These are phyloP conservation scores for Staphylotrichum tortipilum DNA, from an alignment of 495 filamentous ascomycete genomes.

Conservation along the genomic window DNA sequence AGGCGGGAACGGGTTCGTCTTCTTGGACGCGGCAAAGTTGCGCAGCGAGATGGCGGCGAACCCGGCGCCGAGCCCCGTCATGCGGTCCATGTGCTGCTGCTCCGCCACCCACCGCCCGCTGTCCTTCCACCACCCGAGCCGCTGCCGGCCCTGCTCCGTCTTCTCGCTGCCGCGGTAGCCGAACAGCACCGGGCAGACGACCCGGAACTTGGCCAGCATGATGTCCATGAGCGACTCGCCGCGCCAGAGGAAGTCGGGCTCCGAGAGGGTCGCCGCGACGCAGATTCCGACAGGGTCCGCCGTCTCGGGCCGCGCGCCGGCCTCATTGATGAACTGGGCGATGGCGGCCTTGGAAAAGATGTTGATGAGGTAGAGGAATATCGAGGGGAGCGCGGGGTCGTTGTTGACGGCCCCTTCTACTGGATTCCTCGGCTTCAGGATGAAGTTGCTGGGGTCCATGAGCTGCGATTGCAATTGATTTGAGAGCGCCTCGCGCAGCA, in stretches of 20 bases:
- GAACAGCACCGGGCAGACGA: constrained; percentile 76
- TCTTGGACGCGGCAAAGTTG: constrained; percentile 60
- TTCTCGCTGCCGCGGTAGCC: constrained; percentile 71
- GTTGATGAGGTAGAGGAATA: constrained; percentile 78
- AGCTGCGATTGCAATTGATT: constrained; percentile 42
- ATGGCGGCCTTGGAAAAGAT: constrained; percentile 72
- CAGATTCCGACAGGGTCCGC: constrained; percentile 80
- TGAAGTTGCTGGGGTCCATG: constrained; percentile 60
- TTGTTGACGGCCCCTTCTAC: constrained; percentile 45
- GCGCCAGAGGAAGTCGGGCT: constrained; percentile 56
- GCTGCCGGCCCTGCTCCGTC: constrained; percentile 55
- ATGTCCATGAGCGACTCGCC: constrained; percentile 73
- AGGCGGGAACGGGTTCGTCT: constrained; percentile 69
- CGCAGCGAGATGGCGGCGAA: constrained; percentile 73
- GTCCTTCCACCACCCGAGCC: constrained; percentile 71
- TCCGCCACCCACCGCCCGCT: constrained; percentile 50
- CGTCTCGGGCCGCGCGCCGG: constrained; percentile 54
- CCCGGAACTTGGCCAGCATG: constrained; percentile 75
- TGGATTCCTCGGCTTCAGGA: constrained; percentile 48
- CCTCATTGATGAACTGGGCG: constrained; percentile 67
- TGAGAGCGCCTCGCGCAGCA: constrained; percentile 37
- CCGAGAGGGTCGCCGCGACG: constrained; percentile 64
- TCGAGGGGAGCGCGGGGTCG: constrained; percentile 48
- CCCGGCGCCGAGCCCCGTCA: constrained; percentile 77
- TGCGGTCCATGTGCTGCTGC: constrained; percentile 65